Evolutionary conservation across 305 asterid genomes (phyloP).

Genomic region (Fraxinus sp.): DNA sequence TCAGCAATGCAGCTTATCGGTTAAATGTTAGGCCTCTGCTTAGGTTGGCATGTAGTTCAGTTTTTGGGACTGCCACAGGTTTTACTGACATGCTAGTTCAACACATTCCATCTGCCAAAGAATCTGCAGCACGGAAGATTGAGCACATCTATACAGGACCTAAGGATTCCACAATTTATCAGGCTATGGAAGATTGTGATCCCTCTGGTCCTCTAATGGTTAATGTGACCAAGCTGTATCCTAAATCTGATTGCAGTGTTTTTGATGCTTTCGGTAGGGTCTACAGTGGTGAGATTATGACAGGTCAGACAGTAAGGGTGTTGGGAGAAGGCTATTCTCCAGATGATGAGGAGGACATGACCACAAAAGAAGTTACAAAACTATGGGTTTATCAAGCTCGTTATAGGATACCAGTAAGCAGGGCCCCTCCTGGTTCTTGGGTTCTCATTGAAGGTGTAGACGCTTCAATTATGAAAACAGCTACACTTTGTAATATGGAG

Average conservation of each 20-base stretch:
- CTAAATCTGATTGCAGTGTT: conserved; percentile 94
- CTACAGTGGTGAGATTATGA: conserved; percentile 87
- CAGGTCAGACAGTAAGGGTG: conserved; percentile 89
- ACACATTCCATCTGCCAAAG: conserved; percentile 96
- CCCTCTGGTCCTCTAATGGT: conserved; percentile 91
- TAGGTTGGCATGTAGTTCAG: conserved; percentile 90
- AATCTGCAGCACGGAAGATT: conserved; percentile 73
- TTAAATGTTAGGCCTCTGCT: conserved; percentile 88
- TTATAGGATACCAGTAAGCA: conserved; percentile 88
- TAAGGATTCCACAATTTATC: conserved; percentile 68
- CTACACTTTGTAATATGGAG: conserved; percentile 80
- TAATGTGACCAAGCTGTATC: conserved; percentile 84
- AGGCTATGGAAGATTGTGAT: conserved; percentile 83
- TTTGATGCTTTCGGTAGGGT: conserved; percentile 99
- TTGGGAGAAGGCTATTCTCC: conserved; percentile 99
- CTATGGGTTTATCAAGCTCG: conserved; percentile 98
- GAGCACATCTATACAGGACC: conserved; percentile 88
- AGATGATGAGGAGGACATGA: conserved; percentile 99
- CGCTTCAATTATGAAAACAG: conserved; percentile 99
- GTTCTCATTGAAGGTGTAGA: conserved; percentile 99
- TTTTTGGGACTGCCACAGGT: conserved; percentile 92
- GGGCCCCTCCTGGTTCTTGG: conserved; percentile 99
- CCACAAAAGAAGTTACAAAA: conserved; percentile 87
- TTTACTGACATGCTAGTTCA: conserved; percentile 96
- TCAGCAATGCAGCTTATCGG: conserved; percentile 88